phyloP scores from a whole-genome alignment of 2,329 filamentous ascomycete genomes.

The Diaporthe citri region DNA sequence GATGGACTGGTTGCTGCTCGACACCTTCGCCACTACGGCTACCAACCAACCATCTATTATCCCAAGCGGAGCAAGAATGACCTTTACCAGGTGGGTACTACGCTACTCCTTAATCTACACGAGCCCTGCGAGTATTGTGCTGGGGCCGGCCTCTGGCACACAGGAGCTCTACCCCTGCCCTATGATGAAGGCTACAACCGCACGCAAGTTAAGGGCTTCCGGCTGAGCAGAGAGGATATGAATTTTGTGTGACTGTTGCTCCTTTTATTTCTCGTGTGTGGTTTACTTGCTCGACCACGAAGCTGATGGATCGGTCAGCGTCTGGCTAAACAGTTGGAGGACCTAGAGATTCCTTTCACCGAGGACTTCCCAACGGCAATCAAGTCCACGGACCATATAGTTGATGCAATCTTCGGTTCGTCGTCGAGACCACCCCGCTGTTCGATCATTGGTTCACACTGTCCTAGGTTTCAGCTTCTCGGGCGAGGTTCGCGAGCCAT shows the following conservation, averaged over 20 bases:
- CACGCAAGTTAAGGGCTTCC: background rate
- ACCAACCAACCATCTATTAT: slow-evolving; percentile 89
- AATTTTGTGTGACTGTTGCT: slow-evolving; percentile 1
- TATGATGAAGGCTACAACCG: background rate
- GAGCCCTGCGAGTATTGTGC: background rate
- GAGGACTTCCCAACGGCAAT: slow-evolving; percentile 81
- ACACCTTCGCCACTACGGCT: slow-evolving; percentile 92
- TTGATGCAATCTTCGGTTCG: slow-evolving; percentile 93
- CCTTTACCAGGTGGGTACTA: slow-evolving; percentile 77
- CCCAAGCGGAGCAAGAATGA: slow-evolving; percentile 93
- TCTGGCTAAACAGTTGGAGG: slow-evolving; percentile 84
- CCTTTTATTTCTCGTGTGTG: slow-evolving; percentile 35
- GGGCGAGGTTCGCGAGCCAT: slow-evolving; percentile 92
- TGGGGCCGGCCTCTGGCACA: background rate
- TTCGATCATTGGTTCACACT: slow-evolving; percentile 16
- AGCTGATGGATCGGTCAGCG: slow-evolving; percentile 67
- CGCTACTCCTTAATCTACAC: background rate
- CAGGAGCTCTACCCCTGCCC: background rate
- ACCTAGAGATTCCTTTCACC: slow-evolving; percentile 86
- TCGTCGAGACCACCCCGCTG: slow-evolving; percentile 39
- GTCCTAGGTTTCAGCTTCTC: slow-evolving; percentile 86
- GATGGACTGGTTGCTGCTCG: slow-evolving; percentile 95
- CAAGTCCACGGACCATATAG: slow-evolving; percentile 78
- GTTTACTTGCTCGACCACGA: slow-evolving; percentile 38
- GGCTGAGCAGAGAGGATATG: background rate